These are phyloP conservation scores for Vitis hybrid DNA, from an alignment of 177 flowering plant species.

Conservation along the genomic window DNA sequence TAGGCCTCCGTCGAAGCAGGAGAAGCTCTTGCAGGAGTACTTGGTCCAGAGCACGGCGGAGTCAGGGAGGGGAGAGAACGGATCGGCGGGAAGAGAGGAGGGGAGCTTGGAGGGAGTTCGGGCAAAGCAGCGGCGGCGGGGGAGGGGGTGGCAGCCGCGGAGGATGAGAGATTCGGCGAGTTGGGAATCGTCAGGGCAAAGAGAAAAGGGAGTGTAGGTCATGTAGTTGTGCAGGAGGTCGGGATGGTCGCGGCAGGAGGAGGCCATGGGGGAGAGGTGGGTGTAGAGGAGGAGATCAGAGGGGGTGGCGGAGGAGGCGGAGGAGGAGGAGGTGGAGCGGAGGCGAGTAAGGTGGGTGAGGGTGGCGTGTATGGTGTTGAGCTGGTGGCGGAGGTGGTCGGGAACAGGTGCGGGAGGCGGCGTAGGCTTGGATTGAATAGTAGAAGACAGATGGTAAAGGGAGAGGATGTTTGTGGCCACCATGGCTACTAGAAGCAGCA, in stretches of 20 bases:
- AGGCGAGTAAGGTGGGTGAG: conserved; percentile 78
- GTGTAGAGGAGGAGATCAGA: conserved; percentile 78
- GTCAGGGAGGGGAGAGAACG: conserved; percentile 51
- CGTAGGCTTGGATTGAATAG: conserved; percentile 42
- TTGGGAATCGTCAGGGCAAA: conserved; percentile 62
- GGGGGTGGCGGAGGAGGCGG: conserved; percentile 38
- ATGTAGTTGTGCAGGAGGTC: conserved; percentile 79
- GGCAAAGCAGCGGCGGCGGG: conserved; percentile 94
- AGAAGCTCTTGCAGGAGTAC: conserved; percentile 56
- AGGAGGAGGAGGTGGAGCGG: conserved; percentile 28
- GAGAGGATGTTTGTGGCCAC: conserved; percentile 97
- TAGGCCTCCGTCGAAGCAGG: conserved; percentile 41
- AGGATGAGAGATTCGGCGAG: conserved; percentile 76
- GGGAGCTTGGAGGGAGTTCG: conserved; percentile 44
- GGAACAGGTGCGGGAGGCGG: conserved; percentile 51
- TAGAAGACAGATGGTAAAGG: conserved; percentile 91
- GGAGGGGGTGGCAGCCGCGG: conserved; percentile 93
- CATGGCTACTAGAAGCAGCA: conserved; percentile 83
- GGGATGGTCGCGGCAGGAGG: conserved; percentile 77
- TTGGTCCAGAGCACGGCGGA: conserved; percentile 47
- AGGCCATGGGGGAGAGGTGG: conserved; percentile 73
- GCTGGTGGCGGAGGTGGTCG: conserved; percentile 80
- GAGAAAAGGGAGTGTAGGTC: conserved; percentile 75
- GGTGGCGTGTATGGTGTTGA: conserved; percentile 89
- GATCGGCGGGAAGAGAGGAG: conserved; percentile 31